phyloP scores from a whole-genome alignment of 2,329 filamentous ascomycete species.

The Verticillium alfalfae region DNA sequence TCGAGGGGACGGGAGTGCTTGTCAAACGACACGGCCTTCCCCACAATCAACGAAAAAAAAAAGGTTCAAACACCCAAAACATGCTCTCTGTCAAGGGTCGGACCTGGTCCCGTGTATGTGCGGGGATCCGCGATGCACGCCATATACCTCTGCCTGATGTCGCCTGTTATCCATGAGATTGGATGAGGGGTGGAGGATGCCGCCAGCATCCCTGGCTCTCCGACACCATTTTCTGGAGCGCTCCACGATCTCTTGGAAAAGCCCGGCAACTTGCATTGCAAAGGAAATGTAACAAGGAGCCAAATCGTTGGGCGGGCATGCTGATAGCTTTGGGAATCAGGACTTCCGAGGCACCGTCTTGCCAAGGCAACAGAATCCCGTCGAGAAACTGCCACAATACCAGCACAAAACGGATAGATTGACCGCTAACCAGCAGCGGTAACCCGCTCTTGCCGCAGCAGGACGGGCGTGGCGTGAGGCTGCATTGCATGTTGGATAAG shows the following conservation, averaged over 20 bases:
- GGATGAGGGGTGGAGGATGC: not conserved
- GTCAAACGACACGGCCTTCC: not conserved
- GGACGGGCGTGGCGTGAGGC: not conserved
- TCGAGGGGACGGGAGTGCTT: not conserved
- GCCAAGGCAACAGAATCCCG: too few species aligned
- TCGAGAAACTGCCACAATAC: not conserved
- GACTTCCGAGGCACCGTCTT: not conserved
- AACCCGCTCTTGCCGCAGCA: not conserved
- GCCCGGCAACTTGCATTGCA: not conserved
- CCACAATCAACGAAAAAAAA: not conserved
- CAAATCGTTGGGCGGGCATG: not conserved
- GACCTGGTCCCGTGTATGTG: not conserved
- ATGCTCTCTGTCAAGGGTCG: not conserved
- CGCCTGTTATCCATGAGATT: not conserved
- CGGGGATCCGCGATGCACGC: not conserved
- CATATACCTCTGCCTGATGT: not conserved
- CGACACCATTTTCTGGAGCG: not conserved
- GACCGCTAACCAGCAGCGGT: not conserved
- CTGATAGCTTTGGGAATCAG: not conserved
- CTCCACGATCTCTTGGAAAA: not conserved
- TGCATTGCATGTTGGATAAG: not conserved
- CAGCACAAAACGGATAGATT: not conserved
- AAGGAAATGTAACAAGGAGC: not conserved
- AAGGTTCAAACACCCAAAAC: not conserved
- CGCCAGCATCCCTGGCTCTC: not conserved